Percentiles rank a stretch among this genome's conserved stretches.
These are phyloP conservation scores for Ostreobium quekettii DNA, from an alignment of 139 green algal genomes.

Conservation along the genomic window DNA sequence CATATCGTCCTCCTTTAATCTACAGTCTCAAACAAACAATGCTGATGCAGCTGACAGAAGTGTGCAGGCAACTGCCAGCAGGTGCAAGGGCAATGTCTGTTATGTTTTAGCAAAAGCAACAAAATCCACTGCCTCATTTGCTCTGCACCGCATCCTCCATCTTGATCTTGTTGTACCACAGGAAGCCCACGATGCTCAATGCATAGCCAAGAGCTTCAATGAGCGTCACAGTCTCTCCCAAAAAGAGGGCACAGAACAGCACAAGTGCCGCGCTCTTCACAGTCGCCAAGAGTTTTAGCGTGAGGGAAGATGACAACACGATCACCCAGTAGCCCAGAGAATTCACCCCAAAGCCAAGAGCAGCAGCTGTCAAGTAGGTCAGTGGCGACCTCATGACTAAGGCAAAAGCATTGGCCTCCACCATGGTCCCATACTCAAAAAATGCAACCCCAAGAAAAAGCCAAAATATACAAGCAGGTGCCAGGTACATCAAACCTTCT, in stretches of 20 bases:
- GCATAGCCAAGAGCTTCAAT: not conserved
- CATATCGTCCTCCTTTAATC: no score
- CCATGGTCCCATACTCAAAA: slow-evolving; percentile 45
- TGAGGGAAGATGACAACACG: slow-evolving; percentile 58
- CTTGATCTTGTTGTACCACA: not conserved
- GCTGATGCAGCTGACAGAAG: no score
- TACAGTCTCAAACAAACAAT: no score
- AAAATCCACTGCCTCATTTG: no score
- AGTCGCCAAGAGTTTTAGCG: slow-evolving; percentile 73
- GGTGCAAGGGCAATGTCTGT: no score
- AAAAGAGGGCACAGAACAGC: slow-evolving; percentile 54
- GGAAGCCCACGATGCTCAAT: not conserved
- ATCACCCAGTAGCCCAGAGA: slow-evolving; percentile 76
- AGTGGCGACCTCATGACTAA: slow-evolving; percentile 29
- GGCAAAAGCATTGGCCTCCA: slow-evolving; percentile 23
- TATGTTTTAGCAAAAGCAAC: no score
- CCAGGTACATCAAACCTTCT: slow-evolving; percentile 76
- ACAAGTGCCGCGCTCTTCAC: slow-evolving; percentile 84
- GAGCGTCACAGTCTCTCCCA: slow-evolving; percentile 16
- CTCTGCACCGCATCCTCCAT: no score
- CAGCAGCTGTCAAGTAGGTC: slow-evolving; percentile 51
- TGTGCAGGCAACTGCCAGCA: no score
- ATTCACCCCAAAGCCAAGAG: slow-evolving; percentile 82
- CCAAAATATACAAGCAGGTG: slow-evolving; percentile 73
- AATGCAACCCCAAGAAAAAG: slow-evolving; percentile 42